Evolutionary conservation across 2,329 filamentous ascomycete genomes (phyloP), one percentile per base, ranked within the genome.

Genomic region (Fusarium chlamydosporum): DNA sequence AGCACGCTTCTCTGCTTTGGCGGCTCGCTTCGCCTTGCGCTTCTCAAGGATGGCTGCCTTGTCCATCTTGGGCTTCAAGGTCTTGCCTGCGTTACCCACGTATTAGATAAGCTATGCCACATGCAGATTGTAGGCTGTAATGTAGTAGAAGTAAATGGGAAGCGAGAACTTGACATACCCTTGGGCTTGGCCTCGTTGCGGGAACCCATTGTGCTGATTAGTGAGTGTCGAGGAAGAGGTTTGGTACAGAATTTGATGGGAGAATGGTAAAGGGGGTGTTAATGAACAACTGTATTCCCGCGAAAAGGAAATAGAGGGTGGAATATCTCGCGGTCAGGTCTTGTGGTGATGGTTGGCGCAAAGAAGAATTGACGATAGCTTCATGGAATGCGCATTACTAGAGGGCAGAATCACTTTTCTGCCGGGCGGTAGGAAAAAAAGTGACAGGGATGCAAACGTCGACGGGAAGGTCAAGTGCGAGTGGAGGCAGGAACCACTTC

Each of bases 1-100:
- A 23, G 77, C 77, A 45, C 73, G 73, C 73, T 81, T 82, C 68
- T 78, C 78, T 16, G 79, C 70, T 72, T 78, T 79, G 56, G 64
- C 63, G 18, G 70, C 68, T 15, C 77, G 79, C 72, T 82, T 82
- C 62, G 76, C 78, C 60, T 78, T 79, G 48, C 81, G 72, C 29
- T 72, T 67, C 31, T 75, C 73, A 16, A 51, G 56, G 48, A 62
- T 71, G 41, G 56, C 20, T 41, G 56, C 59, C 42, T 61, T 68
- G 35, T 63, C 42, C n/a, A 51, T 53, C 51, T 62, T 69, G 38
- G 61, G 40, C 50, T 65, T 74, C 10, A 65, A 13, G 16, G 56
- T 46, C 57, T 56, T 55, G 41, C 54, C 68, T 74, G 48, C 15
- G n/a, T 27, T 29, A 38, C 31, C 54, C 59, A 55, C 51, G 31